These are phyloP conservation scores for Puccinia horiana DNA, from an alignment of 1,284 basidiomycete species.

Conservation along the genomic window DNA sequence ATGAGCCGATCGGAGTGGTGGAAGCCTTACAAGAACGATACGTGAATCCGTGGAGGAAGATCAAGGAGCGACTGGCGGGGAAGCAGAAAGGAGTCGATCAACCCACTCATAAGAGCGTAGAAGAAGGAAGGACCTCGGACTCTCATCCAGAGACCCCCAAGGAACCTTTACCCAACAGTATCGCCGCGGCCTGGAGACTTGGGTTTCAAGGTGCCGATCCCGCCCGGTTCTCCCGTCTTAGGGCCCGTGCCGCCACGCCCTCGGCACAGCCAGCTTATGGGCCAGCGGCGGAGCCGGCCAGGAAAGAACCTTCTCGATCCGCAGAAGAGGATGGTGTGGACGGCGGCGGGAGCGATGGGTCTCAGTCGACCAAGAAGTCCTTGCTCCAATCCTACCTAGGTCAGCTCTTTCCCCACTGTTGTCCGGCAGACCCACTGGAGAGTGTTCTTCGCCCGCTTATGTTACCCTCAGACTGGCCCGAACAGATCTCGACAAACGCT, in stretches of 20 bases:
- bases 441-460: too few species aligned
- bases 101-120: too few species aligned
- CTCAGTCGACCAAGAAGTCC: slow-evolving; percentile 13
- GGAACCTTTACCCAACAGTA: not conserved
- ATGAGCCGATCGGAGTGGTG: slow-evolving; percentile 12
- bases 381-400: slow-evolving; percentile 41
- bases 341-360: not conserved
- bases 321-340: not conserved
- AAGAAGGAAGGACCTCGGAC: not conserved
- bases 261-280: not conserved
- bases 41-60: slow-evolving; percentile 10
- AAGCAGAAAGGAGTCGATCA: not conserved
- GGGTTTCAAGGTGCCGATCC: slow-evolving; percentile 32
- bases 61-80: not conserved
- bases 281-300: not conserved
- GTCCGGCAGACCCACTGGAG: too few species aligned
- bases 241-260: slow-evolving; percentile 22
- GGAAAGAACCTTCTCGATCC: not conserved
- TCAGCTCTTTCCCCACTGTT: not conserved
- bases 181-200: slow-evolving; percentile 25
- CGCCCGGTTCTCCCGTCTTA: slow-evolving; percentile 26
- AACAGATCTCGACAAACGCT: slow-evolving; percentile 36
- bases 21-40: slow-evolving; percentile 13
- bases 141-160: not conserved
- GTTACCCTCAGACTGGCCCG: not conserved